Conservation (phyloP, 2,329 filamentous ascomycete genomes). For the Endoconidiophora laricicola region DNA sequence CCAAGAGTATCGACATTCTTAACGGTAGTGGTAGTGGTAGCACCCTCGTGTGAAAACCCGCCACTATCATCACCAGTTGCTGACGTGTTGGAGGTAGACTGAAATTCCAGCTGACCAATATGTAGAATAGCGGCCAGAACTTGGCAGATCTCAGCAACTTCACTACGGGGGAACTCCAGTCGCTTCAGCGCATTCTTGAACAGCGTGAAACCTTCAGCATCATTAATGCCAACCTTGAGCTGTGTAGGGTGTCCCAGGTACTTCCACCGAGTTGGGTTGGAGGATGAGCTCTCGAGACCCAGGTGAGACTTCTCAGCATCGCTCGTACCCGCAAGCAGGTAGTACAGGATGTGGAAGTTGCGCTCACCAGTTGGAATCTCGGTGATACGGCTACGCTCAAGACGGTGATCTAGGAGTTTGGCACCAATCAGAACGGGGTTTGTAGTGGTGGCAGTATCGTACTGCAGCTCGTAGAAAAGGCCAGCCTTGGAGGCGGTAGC, state of each 20-base stretch:
- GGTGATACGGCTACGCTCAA: slow-evolving; percentile 82
- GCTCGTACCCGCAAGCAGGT: slow-evolving; percentile 83
- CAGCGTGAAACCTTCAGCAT: slow-evolving; percentile 85
- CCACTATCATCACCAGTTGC: slow-evolving; percentile 78
- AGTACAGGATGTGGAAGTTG: slow-evolving; percentile 93
- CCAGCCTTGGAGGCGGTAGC: slow-evolving; percentile 92
- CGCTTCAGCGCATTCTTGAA: slow-evolving; percentile 94
- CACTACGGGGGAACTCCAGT: slow-evolving; percentile 79
- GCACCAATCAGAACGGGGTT: slow-evolving; percentile 83
- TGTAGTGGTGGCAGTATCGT: slow-evolving; percentile 72
- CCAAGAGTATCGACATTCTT: slow-evolving; percentile 83
- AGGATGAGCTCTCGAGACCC: slow-evolving; percentile 35
- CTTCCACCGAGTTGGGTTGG: slow-evolving; percentile 67
- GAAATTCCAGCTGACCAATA: slow-evolving; percentile 91
- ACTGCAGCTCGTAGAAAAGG: slow-evolving; percentile 90
- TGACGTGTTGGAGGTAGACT: slow-evolving; percentile 62
- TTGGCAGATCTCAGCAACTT: slow-evolving; percentile 95
- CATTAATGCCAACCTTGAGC: slow-evolving; percentile 92
- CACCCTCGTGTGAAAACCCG: slow-evolving; percentile 89
- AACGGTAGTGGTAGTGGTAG: slow-evolving; percentile 67
- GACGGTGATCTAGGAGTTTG: slow-evolving; percentile 81
- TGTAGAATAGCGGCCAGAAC: slow-evolving; percentile 88
- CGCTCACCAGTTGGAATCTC: slow-evolving; percentile 89
- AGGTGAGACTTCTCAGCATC: slow-evolving; percentile 79
- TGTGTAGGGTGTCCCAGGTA: slow-evolving; percentile 94